phyloP scores from a whole-genome alignment of 495 filamentous ascomycete genomes.

The Trypethelium eluteriae region DNA sequence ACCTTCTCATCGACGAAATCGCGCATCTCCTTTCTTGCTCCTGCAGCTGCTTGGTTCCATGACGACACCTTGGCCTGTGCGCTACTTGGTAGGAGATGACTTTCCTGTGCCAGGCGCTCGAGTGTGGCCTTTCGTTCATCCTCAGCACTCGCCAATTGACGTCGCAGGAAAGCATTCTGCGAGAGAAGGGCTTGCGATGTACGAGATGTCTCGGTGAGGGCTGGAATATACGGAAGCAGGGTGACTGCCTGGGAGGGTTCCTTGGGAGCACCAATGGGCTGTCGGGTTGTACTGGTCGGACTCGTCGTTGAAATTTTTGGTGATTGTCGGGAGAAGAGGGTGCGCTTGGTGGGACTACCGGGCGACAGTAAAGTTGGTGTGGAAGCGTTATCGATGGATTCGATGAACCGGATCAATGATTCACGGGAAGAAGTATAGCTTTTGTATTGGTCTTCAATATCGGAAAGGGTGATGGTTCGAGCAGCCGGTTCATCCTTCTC shows the following conservation, averaged over 20 bases:
- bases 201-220: background rate
- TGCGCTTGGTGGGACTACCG: slow-evolving; percentile 1
- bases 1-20: background rate
- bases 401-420: background rate
- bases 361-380: background rate
- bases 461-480: background rate
- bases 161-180: background rate
- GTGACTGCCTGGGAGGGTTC: background rate
- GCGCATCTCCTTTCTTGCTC: slow-evolving; percentile 2
- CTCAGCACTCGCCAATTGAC: background rate
- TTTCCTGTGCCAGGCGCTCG: slow-evolving; percentile 5
- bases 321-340: background rate
- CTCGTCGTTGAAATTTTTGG: background rate
- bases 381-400: background rate
- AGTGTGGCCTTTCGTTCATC: slow-evolving; percentile 1
- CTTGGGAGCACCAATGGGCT: background rate
- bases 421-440: background rate
- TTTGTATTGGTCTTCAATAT: slow-evolving; percentile 10
- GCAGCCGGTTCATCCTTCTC: background rate
- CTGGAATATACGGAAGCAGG: background rate
- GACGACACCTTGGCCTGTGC: background rate
- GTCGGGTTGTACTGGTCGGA: background rate
- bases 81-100: background rate
- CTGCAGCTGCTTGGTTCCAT: background rate
- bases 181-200: background rate